A percentile compares a stretch with the other conserved stretches of the same genome.
Conservation (phyloP, 1,139 yeast species). For the Saccharomyces hybrid region DNA sequence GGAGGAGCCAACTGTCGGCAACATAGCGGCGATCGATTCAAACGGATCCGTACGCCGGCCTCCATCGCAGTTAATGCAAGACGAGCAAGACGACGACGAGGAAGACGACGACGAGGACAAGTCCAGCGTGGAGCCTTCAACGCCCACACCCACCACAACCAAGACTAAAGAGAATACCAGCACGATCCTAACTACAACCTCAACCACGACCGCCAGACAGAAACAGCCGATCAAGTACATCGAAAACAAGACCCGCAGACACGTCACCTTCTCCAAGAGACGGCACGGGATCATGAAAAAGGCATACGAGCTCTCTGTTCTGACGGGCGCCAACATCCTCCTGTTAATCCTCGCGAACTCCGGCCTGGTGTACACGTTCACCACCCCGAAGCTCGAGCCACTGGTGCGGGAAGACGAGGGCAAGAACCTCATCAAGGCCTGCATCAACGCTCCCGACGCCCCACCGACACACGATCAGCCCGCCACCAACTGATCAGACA, state of each 20-base stretch:
- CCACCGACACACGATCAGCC: background rate
- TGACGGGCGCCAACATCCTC: slow-evolving; percentile 93
- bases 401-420: slow-evolving; percentile 93
- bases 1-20: background rate
- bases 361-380: slow-evolving; percentile 91
- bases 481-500: background rate
- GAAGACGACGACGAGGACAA: slow-evolving; percentile 4
- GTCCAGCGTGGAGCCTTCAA: background rate
- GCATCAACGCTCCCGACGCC: slow-evolving; percentile 57
- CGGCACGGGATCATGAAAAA: slow-evolving; percentile 97
- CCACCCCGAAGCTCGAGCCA: slow-evolving; percentile 95
- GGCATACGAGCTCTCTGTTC: slow-evolving; percentile 89
- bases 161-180: background rate
- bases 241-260: slow-evolving; percentile 94
- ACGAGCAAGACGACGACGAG: slow-evolving; percentile 8
- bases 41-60: background rate
- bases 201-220: slow-evolving; percentile 42
- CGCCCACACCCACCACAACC: background rate
- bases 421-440: slow-evolving; percentile 91
- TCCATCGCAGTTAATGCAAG: background rate
- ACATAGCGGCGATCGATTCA: background rate
- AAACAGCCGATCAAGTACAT: slow-evolving; percentile 93
- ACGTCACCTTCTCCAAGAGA: slow-evolving; percentile 92
- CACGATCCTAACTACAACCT: background rate
- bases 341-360: slow-evolving; percentile 90